Base-by-base conservation (phyloP, 257 asterid genomes). In the Ajuga chamaepitys region DNA sequence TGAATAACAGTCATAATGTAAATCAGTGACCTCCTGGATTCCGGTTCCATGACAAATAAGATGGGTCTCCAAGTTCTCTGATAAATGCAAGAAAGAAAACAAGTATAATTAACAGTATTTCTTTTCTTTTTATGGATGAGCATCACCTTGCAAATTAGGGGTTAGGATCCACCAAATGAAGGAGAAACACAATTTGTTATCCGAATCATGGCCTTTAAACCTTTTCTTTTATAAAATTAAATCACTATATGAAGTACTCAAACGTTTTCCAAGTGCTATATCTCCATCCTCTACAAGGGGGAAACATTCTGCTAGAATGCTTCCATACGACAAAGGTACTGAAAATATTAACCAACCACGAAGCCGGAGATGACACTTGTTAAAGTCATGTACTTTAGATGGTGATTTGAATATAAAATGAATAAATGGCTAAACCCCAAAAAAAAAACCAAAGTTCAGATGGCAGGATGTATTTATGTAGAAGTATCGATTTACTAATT, bases 21-120 rank as follows among this genome's bases (percentile, higher is more conserved):
- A n/a, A 11, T 54, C 38, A 90, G 65, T 75, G 95, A 56, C 90
- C 90, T 4, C 95, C 92, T 0, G 95, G 91, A 73, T 84, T 86
- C 73, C 87, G 82, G 74, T 88, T 90, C 97, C 96, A 90, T 0
- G 97, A 90, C 71, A 90, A 58, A 72, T 90, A 87, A 2, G 97
- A 75, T 20, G 97, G 96, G 81, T 90, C 97, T 53, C 96, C 97
- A 55, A 88, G 95, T 79, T 78, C 88, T 91, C 97, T 87, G 83
- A 55, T n/a, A n/a, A n/a, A n/a, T n/a, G 62, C 46, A 38, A 74
- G 34, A 74, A 53, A 26, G 1, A 25, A 26, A 2, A 12, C 10
- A 1, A n/a, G n/a, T n/a, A n/a, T n/a, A n/a, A n/a, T n/a, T n/a
- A n/a, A n/a, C n/a, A n/a, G n/a, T n/a, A 5, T 35, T 11, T 7